phyloP scores from a whole-genome alignment of 306 rosid genomes.

The Carpinus viminea region DNA sequence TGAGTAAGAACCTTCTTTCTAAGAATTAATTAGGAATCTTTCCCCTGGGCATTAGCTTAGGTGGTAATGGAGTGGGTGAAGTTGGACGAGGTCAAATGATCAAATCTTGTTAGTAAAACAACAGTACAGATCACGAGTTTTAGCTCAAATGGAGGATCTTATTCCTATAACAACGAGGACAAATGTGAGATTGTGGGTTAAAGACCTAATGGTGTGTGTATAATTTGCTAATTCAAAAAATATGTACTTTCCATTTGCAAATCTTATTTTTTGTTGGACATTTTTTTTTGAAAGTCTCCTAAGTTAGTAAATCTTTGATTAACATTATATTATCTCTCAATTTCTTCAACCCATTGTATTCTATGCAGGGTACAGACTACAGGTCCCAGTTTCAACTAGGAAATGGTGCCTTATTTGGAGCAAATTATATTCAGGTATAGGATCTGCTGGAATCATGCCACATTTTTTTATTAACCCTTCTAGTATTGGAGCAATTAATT shows the following conservation, averaged over 20 bases:
- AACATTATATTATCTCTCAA: not conserved
- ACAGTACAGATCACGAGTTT: not conserved
- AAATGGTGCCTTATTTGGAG: constrained; percentile 94
- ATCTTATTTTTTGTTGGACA: not conserved
- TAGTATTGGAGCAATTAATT: not conserved
- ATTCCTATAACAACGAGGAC: not conserved
- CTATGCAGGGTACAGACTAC: constrained; percentile 79
- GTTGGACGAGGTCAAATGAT: not conserved
- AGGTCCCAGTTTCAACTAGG: constrained; percentile 92
- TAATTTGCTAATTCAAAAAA: not conserved
- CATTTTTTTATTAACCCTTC: not conserved
- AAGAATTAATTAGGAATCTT: not conserved
- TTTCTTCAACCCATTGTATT: not conserved
- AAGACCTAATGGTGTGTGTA: not conserved
- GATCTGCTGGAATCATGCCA: constrained; percentile 7
- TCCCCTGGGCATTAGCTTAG: not conserved
- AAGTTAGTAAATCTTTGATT: not conserved
- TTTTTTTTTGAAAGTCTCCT: not conserved
- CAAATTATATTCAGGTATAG: constrained; percentile 92
- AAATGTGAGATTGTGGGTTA: not conserved
- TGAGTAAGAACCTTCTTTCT: not conserved
- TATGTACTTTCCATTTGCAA: not conserved
- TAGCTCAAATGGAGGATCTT: not conserved
- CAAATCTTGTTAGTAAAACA: not conserved
- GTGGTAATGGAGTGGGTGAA: not conserved